Percentiles rank a stretch among this genome's conserved stretches.
These are phyloP conservation scores for Tuber microsphaerosporum DNA, from an alignment of 495 filamentous ascomycete species.

Conservation along the genomic window DNA sequence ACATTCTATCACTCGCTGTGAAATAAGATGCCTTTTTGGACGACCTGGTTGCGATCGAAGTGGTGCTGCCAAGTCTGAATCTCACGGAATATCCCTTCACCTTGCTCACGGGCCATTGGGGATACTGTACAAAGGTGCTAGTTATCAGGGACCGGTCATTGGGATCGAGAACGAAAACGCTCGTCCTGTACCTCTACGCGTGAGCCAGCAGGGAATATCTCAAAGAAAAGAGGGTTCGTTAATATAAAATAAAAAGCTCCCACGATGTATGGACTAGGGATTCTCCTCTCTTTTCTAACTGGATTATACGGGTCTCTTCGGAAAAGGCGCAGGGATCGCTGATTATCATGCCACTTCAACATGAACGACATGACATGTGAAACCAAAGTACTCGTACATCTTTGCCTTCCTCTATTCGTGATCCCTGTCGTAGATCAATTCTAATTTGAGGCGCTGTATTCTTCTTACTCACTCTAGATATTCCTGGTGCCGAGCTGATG, in stretches of 20 bases:
- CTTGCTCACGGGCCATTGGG: neutral
- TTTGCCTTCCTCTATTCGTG: neutral
- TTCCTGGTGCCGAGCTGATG: neutral
- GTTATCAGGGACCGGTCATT: neutral
- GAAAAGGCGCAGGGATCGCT: neutral
- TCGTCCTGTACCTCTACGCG: neutral
- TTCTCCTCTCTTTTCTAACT: neutral
- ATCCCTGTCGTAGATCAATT: neutral
- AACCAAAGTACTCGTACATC: neutral
- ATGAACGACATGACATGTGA: neutral
- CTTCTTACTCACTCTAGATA: neutral
- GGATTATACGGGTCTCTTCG: slow-evolving; percentile 1
- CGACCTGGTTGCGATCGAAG: neutral
- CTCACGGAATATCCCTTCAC: neutral
- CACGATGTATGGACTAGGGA: neutral
- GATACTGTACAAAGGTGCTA: neutral
- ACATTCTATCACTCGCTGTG: neutral
- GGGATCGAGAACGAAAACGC: slow-evolving; percentile 1
- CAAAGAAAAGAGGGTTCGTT: neutral
- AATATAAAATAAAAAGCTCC: slow-evolving; percentile 1
- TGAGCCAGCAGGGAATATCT: neutral
- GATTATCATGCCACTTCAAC: slow-evolving; percentile 1
- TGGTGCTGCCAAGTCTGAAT: neutral
- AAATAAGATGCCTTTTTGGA: neutral
- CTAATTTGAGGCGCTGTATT: neutral